phyloP scores from a whole-genome alignment of 805 yeast genomes.

The Wickerhamomyces ciferrii region DNA sequence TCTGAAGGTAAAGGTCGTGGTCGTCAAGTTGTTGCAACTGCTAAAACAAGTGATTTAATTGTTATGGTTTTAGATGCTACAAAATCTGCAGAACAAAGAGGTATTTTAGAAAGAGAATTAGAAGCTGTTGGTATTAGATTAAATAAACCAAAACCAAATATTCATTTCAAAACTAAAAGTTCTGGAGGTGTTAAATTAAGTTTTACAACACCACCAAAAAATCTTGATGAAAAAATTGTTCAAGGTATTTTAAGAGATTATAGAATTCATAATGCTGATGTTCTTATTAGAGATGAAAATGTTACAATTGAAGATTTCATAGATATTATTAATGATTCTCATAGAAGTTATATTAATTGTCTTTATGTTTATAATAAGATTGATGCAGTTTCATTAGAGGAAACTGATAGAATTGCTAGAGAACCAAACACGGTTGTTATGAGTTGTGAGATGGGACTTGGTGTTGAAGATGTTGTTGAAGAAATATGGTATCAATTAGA shows the following conservation, averaged over 20 bases:
- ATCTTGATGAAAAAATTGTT: conserved; percentile 77
- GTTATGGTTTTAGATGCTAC: conserved; percentile 96
- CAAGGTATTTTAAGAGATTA: conserved; percentile 76
- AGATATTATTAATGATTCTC: conserved; percentile 83
- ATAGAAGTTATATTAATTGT: conserved; percentile 85
- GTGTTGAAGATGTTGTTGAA: conserved; percentile 82
- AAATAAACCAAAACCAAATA: conserved; percentile 74
- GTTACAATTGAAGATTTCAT: conserved; percentile 91
- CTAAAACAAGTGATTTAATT: conserved; percentile 89
- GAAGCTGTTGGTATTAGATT: conserved; percentile 92
- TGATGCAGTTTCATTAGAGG: conserved; percentile 93
- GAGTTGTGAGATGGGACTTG: conserved; percentile 86
- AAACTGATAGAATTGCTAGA: conserved; percentile 86
- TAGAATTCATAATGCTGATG: conserved; percentile 90
- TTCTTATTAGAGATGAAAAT: conserved; percentile 80
- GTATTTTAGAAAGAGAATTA: conserved; percentile 79
- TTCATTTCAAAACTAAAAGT: conserved; percentile 70
- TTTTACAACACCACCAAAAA: conserved; percentile 74
- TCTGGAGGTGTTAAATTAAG: conserved; percentile 91
- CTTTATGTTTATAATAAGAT: conserved; percentile 92
- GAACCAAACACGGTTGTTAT: conserved; percentile 91
- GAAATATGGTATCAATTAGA: conserved; percentile 90
- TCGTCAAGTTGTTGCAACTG: conserved; percentile 93
- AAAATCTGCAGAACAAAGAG: conserved; percentile 84
- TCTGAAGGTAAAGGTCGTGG: conserved; percentile 98